These are phyloP conservation scores for Trypanosoma avium DNA, from an alignment of 208 protist species.

Conservation along the genomic window DNA sequence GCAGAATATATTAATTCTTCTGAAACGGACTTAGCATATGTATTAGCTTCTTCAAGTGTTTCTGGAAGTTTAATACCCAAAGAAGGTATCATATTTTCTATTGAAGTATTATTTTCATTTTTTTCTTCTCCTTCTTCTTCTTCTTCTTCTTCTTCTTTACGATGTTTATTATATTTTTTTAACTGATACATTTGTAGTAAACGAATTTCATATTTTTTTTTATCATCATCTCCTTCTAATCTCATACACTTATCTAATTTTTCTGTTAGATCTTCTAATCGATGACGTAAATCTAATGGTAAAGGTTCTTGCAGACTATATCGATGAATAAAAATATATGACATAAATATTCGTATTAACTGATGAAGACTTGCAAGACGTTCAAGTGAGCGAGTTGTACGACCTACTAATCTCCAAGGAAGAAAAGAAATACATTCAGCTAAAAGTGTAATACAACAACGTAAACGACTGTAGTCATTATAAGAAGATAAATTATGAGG, in stretches of 20 bases:
- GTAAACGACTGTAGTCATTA: conserved; percentile 14
- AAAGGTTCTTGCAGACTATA: conserved; percentile 10
- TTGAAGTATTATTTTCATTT: too few species aligned
- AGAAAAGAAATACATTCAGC: conserved; percentile 7
- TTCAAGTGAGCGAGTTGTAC: not conserved
- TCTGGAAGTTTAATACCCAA: not conserved
- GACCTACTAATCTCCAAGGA: not conserved
- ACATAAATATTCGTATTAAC: conserved; percentile 23
- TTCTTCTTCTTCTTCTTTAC: too few species aligned
- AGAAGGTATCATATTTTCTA: too few species aligned
- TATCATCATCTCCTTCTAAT: not conserved
- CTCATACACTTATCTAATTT: conserved; percentile 1
- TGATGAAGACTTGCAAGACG: conserved; percentile 15
- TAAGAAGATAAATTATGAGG: not conserved
- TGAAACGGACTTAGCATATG: conserved; percentile 11
- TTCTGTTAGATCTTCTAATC: conserved; percentile 9
- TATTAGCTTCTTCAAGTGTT: conserved; percentile 8
- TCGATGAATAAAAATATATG: conserved; percentile 13
- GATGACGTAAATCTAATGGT: conserved; percentile 11
- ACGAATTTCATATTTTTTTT: not conserved
- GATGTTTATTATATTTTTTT: too few species aligned
- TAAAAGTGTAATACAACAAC: conserved; percentile 19
- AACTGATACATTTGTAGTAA: too few species aligned
- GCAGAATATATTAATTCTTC: conserved; percentile 8
- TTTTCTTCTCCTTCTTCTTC: too few species aligned